These are phyloP conservation scores for Diplodia sapinea DNA, from an alignment of 2,329 filamentous ascomycete species.

Conservation along the genomic window DNA sequence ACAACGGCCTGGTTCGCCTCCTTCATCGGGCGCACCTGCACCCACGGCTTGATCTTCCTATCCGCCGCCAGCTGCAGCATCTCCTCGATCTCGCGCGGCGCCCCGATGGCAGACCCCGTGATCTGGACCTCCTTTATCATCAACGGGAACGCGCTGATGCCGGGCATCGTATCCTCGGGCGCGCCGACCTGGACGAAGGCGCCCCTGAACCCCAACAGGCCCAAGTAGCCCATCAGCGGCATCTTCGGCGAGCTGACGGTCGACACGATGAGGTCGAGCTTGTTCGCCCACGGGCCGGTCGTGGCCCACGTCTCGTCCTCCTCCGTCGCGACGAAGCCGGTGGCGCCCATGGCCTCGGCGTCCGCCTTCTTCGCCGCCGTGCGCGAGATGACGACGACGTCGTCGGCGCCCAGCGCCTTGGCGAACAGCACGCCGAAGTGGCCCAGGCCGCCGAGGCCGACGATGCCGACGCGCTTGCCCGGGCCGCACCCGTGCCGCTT, in stretches of 20 bases:
- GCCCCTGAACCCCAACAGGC: conserved; percentile 64
- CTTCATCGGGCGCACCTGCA: conserved; percentile 66
- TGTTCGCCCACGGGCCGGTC: conserved; percentile 47
- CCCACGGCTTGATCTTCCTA: conserved; percentile 64
- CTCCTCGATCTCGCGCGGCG: conserved; percentile 63
- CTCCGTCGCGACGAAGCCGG: conserved; percentile 62
- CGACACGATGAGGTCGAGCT: conserved; percentile 64
- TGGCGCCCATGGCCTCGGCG: conserved; percentile 67
- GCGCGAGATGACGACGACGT: conserved; percentile 69
- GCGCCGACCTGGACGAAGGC: conserved; percentile 70
- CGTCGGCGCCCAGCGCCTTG: conserved; percentile 70
- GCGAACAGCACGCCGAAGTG: conserved; percentile 76
- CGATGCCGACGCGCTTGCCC: conserved; percentile 72
- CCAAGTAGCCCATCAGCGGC: conserved; percentile 67
- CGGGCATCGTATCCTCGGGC: conserved; percentile 63
- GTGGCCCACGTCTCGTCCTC: conserved; percentile 65
- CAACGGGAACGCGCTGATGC: conserved; percentile 63
- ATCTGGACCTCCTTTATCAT: conserved; percentile 61
- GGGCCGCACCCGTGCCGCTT: conserved; percentile 70
- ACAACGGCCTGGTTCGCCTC: conserved; percentile 62
- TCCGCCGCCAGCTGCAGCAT: conserved; percentile 67
- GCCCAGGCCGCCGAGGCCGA: conserved; percentile 75
- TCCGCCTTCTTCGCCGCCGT: conserved; percentile 64
- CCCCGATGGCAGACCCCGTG: conserved; percentile 55
- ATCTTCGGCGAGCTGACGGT: conserved; percentile 65